Percentiles rank a stretch among this genome's conserved stretches.
phyloP scores from a whole-genome alignment of 139 green algal genomes.

The Picochlorum costavermella region DNA sequence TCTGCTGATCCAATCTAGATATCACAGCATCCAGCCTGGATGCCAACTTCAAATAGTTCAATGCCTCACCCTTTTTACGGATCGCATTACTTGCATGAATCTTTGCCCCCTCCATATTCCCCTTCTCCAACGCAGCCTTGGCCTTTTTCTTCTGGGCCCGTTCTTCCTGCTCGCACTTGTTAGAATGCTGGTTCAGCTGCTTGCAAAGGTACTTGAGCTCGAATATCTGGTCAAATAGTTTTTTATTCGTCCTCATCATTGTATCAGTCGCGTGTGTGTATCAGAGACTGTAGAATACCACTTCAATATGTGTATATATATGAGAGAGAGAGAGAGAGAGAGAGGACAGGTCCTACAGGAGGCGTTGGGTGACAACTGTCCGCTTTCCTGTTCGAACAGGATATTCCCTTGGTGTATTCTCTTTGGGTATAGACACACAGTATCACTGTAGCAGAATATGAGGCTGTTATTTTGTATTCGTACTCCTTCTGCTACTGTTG shows the following conservation, averaged over 20 bases:
- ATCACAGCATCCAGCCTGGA: conserved; percentile 88
- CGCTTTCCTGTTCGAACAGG: too few relatives aligned
- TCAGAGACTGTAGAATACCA: too few relatives aligned
- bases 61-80: conserved; percentile 78
- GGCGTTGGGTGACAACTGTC: too few relatives aligned
- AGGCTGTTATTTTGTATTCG: too few relatives aligned
- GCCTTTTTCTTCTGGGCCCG: conserved; percentile 86
- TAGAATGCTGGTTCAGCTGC: conserved; percentile 63
- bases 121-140: conserved; percentile 97
- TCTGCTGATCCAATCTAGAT: conserved; percentile 80
- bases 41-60: conserved; percentile 93
- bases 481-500: too few relatives aligned
- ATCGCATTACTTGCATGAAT: conserved; percentile 93
- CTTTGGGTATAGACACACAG: too few relatives aligned
- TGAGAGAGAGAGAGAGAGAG: too few relatives aligned
- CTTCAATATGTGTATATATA: too few relatives aligned
- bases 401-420: too few relatives aligned
- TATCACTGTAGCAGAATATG: too few relatives aligned
- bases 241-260: conserved; percentile 24
- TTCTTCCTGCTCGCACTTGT: conserved; percentile 93
- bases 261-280: not conserved
- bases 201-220: conserved; percentile 94
- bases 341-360: too few relatives aligned
- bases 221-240: conserved; percentile 86
- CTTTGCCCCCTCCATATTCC: conserved; percentile 82